Evolutionary conservation across 2,329 filamentous ascomycete genomes (phyloP).

Genomic region (Fusarium xylarioides): DNA sequence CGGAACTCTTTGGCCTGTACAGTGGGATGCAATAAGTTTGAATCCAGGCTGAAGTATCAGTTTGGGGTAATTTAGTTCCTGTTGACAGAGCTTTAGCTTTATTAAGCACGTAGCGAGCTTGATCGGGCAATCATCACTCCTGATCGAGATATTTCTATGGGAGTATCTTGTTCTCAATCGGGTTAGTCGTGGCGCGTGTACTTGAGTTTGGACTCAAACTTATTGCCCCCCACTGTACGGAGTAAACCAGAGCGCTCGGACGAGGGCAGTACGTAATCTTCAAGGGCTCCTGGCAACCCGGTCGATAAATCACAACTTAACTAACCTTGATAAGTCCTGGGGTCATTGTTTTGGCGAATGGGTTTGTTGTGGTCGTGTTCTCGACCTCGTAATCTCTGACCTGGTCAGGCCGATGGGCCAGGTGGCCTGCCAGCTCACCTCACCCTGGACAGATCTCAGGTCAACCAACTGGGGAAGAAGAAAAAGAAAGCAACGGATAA

Average conservation of each 20-base stretch:
- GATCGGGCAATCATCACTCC: too few relatives aligned
- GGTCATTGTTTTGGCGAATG: conserved; percentile 13
- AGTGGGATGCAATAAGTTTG: too few relatives aligned
- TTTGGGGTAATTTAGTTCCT: too few relatives aligned
- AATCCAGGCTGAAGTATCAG: too few relatives aligned
- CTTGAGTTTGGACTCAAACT: too few relatives aligned
- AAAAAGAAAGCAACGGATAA: background rate
- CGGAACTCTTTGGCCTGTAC: conserved; percentile 1
- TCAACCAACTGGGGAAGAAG: conserved; percentile 28
- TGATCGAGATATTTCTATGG: too few relatives aligned
- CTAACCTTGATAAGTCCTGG: background rate
- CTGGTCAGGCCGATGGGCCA: conserved; percentile 14
- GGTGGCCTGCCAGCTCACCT: conserved; percentile 18
- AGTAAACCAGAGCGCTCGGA: conserved; percentile 11
- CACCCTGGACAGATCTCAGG: conserved; percentile 37
- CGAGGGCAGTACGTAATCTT: conserved; percentile 34
- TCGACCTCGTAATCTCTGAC: conserved; percentile 31
- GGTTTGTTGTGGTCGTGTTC: conserved; percentile 26
- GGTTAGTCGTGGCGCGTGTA: too few relatives aligned
- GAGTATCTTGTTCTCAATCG: too few relatives aligned
- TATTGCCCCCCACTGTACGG: too few relatives aligned
- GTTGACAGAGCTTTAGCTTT: too few relatives aligned
- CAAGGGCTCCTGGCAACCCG: conserved; percentile 4
- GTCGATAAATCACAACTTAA: conserved; percentile 19
- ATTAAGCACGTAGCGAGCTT: too few relatives aligned